phyloP scores from a whole-genome alignment of 345 rosid species.

The Eucalyptus curtisii region DNA sequence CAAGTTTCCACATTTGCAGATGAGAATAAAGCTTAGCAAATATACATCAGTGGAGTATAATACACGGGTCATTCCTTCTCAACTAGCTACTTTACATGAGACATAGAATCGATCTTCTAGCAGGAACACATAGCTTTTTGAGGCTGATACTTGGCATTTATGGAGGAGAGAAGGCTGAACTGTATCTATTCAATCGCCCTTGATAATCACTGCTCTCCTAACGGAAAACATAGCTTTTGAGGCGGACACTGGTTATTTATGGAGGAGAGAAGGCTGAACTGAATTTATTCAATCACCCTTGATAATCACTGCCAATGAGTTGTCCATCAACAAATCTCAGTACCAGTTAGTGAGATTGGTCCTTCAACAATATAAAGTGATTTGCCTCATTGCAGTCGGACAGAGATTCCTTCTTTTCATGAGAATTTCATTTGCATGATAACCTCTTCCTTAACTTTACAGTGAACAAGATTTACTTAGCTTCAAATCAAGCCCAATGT shows the following conservation, averaged over 20 bases:
- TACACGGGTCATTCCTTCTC: background rate
- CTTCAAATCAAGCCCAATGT: constrained; percentile 48
- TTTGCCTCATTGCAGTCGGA: background rate
- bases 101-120: background rate
- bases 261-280: background rate
- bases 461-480: constrained; percentile 8
- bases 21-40: background rate
- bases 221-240: background rate
- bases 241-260: background rate
- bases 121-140: background rate
- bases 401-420: background rate
- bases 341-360: background rate
- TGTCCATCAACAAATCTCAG: background rate
- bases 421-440: background rate
- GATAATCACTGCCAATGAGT: background rate
- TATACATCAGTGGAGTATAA: background rate
- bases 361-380: background rate
- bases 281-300: background rate
- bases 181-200: background rate
- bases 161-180: background rate
- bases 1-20: background rate
- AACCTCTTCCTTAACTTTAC: background rate
- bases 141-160: background rate
- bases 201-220: background rate
- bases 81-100: background rate